Base-by-base conservation (phyloP, 345 rosid genomes). In the Populus simonii region DNA sequence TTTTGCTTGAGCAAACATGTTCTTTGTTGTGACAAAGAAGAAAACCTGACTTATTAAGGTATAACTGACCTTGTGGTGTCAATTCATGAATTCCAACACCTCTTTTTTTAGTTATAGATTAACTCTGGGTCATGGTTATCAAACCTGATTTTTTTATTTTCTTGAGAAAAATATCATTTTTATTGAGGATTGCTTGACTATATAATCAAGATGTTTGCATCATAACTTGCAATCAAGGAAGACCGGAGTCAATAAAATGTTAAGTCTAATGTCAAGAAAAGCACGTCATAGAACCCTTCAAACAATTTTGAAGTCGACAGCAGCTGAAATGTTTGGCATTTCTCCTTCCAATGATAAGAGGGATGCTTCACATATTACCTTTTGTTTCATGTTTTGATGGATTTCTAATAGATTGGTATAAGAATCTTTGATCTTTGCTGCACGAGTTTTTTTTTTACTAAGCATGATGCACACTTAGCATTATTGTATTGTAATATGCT, bases 261-360 rank as follows among this genome's bases (percentile, higher is more conserved):
- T 27, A 81, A 72, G 53, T 43, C 74, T 27, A 45, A 79, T 38
- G 53, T 78, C 72, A 76, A 85, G 35, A 82, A 68, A 33, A 79
- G 47, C 18, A 49, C 77, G 74, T 70, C 33, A 27, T 75, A 71
- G 53, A 85, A 81, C 74, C 61, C 74, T 70, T 55, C 74, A 5
- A 76, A 88, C 39, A 67, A 76, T 73, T 53, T 72, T 74, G 98
- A 86, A 81, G n/a, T 92, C 35, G 98, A 93, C 83, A 86, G 98
- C 90, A 15, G 76, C 85, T 80, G 92, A 88, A 78, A 91, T 95
- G 94, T 95, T 95, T 78, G 95, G 92, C 75, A 80, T 88, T 76
- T 79, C 84, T 41, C 84, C 90, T 76, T 86, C 87, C 57, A 79
- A 74, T 62, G 88, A 86, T 20, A 70, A 83, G 97, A 90, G 94